Conservation (phyloP, 208 protist genomes). For the Borovskyia barvae region DNA sequence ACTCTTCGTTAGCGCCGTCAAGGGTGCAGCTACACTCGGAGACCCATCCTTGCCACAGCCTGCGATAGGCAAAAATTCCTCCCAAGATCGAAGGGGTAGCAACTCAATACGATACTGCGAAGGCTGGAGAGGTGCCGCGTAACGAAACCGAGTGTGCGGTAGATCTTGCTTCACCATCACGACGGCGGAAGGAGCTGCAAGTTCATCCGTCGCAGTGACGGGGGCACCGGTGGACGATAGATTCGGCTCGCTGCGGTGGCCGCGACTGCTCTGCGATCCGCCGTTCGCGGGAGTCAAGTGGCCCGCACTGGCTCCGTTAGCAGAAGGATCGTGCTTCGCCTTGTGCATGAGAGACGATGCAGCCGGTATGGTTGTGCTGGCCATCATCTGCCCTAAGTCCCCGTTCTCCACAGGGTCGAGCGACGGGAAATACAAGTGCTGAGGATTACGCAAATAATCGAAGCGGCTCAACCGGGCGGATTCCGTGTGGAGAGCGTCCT, state of each 20-base stretch:
- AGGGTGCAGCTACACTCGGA: neutral
- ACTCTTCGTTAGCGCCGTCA: neutral
- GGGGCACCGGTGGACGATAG: neutral
- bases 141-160: conserved; percentile 38
- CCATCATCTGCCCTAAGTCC: neutral
- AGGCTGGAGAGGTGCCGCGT: conserved; percentile 41
- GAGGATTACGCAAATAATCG: conserved; percentile 61
- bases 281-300: neutral
- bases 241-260: neutral
- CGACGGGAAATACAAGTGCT: conserved; percentile 43
- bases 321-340: conserved; percentile 5
- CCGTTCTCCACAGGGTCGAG: conserved; percentile 19
- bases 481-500: conserved; percentile 43
- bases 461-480: conserved; percentile 43
- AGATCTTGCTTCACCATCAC: conserved; percentile 33
- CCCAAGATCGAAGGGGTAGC: conserved; percentile 32
- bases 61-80: conserved; percentile 4
- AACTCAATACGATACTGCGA: conserved; percentile 32
- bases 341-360: neutral
- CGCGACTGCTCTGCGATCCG: neutral
- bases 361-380: neutral
- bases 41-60: conserved; percentile 4
- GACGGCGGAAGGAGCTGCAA: neutral
- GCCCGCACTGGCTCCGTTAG: neutral
- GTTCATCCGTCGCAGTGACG: neutral